Evolutionary conservation across 306 rosid genomes (phyloP), one percentile per base, ranked within the genome.

Genomic region (Malus fusca): DNA sequence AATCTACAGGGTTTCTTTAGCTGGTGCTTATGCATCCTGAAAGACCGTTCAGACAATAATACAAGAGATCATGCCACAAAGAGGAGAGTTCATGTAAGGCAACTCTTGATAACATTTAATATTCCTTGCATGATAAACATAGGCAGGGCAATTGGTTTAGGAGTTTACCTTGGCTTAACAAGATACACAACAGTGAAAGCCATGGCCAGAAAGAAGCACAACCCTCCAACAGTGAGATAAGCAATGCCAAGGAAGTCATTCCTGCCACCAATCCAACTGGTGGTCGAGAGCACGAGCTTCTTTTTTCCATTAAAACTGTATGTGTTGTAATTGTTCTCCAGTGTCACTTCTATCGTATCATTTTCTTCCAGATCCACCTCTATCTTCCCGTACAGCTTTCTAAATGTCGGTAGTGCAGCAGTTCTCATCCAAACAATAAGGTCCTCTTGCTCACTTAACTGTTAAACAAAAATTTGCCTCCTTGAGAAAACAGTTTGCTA

Each of bases 371-470:
- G 90, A 80, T 90, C 93, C 80, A 63, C 82, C 80, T 88, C 91
- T 78, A 90, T 88, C 86, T 70, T 88, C 78, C 96, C 96, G 23
- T 90, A 90, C 85, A 90, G 69, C 81, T 90, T 90, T 81, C 92
- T 86, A 76, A 90, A 90, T 48, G 96, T 90, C 62, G 96, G 96
- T 80, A 90, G 80, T 25, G 96, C 96, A 28, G 96, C 96, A 28
- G 96, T 88, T 75, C 96, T 83, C 96, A 90, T 90, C 96, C 96
- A 90, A 44, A 90, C 96, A 80, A 90, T 90, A 55, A 90, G 92
- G 83, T 90, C 91, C 79, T 90, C 96, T 76, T 90, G 92, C 59
- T 83, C 40, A 69, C 92, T 88, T 84, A 90, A 68, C 96, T 90
- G 89, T 84, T 82, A 21, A 80, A 80, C 51, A 83, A 77, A 85